Evolutionary conservation across 345 rosid genomes (phyloP).

Genomic region (Salix suchowensis): DNA sequence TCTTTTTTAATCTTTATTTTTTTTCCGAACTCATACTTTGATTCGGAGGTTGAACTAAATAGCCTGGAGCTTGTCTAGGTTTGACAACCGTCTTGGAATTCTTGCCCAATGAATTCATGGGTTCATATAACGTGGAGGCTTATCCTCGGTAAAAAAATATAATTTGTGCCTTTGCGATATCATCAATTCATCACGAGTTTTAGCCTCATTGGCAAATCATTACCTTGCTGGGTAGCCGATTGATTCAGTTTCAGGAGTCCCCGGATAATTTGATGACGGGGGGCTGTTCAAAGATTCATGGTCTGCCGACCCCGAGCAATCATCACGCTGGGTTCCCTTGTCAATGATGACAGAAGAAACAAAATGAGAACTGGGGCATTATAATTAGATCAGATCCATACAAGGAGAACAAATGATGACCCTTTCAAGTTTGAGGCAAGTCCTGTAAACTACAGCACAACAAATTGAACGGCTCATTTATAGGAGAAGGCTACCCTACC

Average conservation of each 20-base stretch:
- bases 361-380: not conserved
- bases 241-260: not conserved
- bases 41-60: not conserved
- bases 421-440: not conserved
- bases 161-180: not conserved
- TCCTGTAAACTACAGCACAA: not conserved
- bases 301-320: not conserved
- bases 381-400: not conserved
- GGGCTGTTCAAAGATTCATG: not conserved
- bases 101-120: not conserved
- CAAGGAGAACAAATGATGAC: not conserved
- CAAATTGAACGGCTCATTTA: not conserved
- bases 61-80: not conserved
- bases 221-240: not conserved
- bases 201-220: not conserved
- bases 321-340: not conserved
- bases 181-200: not conserved
- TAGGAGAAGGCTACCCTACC: slow-evolving; percentile 8
- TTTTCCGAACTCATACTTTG: too few relatives aligned
- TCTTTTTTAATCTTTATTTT: not conserved
- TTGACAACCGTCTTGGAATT: not conserved
- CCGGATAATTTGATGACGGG: not conserved
- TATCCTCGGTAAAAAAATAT: not conserved
- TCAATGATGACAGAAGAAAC: not conserved
- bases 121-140: not conserved